These are phyloP conservation scores for Salvia splendens DNA, from an alignment of 257 asterid species.

Conservation along the genomic window DNA sequence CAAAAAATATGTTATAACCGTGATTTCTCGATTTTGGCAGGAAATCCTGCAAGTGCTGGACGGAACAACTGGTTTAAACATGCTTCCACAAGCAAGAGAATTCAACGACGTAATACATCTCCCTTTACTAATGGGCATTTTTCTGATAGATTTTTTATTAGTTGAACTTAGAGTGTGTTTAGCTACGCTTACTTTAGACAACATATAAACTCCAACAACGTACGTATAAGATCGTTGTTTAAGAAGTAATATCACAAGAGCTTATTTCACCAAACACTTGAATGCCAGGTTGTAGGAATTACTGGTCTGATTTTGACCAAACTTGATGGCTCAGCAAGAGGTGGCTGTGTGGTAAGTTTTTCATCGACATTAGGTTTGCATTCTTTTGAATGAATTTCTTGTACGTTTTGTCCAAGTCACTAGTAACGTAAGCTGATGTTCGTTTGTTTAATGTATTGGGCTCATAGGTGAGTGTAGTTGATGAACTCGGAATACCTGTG, in stretches of 20 bases:
- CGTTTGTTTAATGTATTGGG: not conserved
- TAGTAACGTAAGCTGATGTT: not conserved
- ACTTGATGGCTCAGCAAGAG: conserved; percentile 98
- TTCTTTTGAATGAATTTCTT: not conserved
- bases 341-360: conserved; percentile 89
- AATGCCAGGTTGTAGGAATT: conserved; percentile 79
- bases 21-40: conserved; percentile 40
- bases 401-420: not conserved
- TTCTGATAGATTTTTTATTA: not conserved
- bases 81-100: conserved; percentile 99
- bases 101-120: conserved; percentile 76
- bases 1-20: not conserved
- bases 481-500: conserved; percentile 94
- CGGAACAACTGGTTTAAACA: conserved; percentile 94
- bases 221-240: too few relatives aligned
- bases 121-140: conserved; percentile 2
- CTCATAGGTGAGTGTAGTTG: conserved; percentile 89
- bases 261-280: too few relatives aligned
- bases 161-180: not conserved
- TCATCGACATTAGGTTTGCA: not conserved
- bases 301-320: conserved; percentile 96
- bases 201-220: too few relatives aligned
- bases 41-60: conserved; percentile 90
- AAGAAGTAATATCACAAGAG: too few relatives aligned
- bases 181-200: too few relatives aligned